Evolutionary conservation across 2,329 filamentous ascomycete genomes (phyloP).

Genomic region (Massarina eburnea): DNA sequence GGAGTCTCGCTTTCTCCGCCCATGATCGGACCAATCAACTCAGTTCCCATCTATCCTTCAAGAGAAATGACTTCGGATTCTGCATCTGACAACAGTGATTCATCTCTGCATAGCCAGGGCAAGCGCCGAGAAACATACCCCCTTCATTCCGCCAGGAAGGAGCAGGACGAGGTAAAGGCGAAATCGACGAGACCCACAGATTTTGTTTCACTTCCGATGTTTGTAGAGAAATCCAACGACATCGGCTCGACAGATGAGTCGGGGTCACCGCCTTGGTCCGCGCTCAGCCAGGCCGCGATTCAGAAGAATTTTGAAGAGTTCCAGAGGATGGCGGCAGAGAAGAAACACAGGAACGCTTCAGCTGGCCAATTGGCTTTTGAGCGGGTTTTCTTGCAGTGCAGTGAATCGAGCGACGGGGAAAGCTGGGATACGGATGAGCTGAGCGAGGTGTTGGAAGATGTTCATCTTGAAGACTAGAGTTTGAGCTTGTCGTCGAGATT

Average conservation of each 20-base stretch:
- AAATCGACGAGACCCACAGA: not conserved
- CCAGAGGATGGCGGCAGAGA: not conserved
- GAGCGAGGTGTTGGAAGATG: not conserved
- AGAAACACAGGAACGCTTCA: not conserved
- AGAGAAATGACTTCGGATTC: not conserved
- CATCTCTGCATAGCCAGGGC: not conserved
- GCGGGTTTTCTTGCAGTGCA: constrained; percentile 4
- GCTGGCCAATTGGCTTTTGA: constrained; percentile 3
- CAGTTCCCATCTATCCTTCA: too few relatives aligned
- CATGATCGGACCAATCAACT: too few relatives aligned
- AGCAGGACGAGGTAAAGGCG: not conserved
- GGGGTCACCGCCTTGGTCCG: too few relatives aligned
- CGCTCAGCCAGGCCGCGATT: not conserved
- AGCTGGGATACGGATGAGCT: not conserved
- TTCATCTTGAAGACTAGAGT: too few relatives aligned
- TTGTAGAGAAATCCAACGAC: too few relatives aligned
- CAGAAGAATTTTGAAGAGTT: constrained; percentile 1
- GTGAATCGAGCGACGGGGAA: not conserved
- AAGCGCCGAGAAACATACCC: not conserved
- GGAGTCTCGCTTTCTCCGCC: not conserved
- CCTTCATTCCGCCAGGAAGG: not conserved
- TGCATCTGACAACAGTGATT: not conserved
- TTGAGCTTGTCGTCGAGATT: too few relatives aligned
- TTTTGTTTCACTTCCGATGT: too few relatives aligned
- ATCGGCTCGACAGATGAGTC: too few relatives aligned